Conservation (phyloP, 2,329 filamentous ascomycete genomes). For the Colletotrichum orchidophilum region DNA sequence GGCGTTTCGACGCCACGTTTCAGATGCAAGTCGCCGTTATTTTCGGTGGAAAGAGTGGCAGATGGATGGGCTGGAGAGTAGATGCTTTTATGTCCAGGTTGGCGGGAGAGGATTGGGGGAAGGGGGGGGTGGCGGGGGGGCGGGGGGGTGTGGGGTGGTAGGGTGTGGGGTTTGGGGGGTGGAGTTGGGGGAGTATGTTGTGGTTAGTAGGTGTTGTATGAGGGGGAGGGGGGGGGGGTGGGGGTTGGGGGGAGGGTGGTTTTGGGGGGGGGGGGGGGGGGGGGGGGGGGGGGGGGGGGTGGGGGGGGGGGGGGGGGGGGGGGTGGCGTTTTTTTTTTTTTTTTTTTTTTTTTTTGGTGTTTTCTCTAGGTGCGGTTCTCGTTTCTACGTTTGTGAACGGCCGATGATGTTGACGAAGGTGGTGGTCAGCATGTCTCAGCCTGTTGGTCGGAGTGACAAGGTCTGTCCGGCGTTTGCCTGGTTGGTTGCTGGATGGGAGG, state of each 20-base stretch:
- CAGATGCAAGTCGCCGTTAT: slow-evolving; percentile 14
- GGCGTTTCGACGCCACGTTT: slow-evolving; percentile 9
- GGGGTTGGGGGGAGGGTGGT: no score
- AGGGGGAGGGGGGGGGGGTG: no score
- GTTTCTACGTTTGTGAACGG: not conserved
- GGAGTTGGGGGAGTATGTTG: no score
- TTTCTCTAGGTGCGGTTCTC: not conserved
- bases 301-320: not conserved
- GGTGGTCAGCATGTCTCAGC: not conserved
- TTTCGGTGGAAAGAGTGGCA: not conserved
- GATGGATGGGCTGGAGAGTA: not conserved
- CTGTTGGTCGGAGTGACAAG: not conserved
- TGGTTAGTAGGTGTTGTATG: no score
- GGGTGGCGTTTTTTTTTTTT: not conserved
- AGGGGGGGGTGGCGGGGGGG: not conserved
- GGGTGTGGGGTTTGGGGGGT: no score
- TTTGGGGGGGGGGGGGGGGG: no score
- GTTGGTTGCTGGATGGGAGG: not conserved
- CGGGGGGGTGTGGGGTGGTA: no score
- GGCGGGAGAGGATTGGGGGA: not conserved
- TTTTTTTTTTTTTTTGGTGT: not conserved
- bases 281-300: no score
- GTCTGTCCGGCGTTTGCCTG: not conserved
- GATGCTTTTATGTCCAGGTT: not conserved
- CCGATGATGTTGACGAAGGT: no score